A percentile compares a stretch with the other conserved stretches of the same genome.
Conservation (phyloP, 2,329 filamentous ascomycete genomes). For the Diaporthe humulicola region DNA sequence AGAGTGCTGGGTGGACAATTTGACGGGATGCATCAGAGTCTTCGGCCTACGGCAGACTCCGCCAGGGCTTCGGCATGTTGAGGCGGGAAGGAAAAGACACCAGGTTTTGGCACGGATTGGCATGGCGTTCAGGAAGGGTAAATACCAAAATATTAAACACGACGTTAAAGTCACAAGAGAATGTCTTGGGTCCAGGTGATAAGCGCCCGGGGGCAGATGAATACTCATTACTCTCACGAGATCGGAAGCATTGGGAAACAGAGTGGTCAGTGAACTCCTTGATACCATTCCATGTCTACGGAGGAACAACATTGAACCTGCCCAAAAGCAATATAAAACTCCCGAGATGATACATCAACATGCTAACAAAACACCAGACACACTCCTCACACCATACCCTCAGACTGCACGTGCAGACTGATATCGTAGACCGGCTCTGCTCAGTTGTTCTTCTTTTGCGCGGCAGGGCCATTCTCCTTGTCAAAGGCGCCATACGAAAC, state of each 20-base stretch:
- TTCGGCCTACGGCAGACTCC: not conserved
- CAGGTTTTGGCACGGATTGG: constrained; percentile 1
- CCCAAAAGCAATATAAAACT: constrained; percentile 20
- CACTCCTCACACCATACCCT: not conserved
- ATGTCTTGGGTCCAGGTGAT: not conserved
- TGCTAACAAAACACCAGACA: constrained; percentile 15
- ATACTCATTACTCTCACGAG: not conserved
- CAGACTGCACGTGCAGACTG: constrained; percentile 51
- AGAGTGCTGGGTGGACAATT: not conserved
- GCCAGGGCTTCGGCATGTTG: no score
- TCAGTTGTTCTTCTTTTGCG: constrained; percentile 80
- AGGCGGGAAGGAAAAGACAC: not conserved
- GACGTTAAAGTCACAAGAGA: not conserved
- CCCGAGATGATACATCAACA: constrained; percentile 16
- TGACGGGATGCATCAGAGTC: not conserved
- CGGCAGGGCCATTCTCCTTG: constrained; percentile 92
- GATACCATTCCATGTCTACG: constrained; percentile 13
- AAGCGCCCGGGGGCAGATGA: not conserved
- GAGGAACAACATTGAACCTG: constrained; percentile 3
- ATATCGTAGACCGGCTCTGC: not conserved
- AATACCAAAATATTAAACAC: constrained; percentile 7
- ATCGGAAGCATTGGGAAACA: not conserved
- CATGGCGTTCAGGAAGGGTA: constrained; percentile 37
- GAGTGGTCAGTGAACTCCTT: not conserved
- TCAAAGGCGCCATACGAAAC: constrained; percentile 96